Evolutionary conservation across 2,329 filamentous ascomycete genomes (phyloP), one percentile per base, ranked within the genome.

Genomic region (Penicillium sp.): DNA sequence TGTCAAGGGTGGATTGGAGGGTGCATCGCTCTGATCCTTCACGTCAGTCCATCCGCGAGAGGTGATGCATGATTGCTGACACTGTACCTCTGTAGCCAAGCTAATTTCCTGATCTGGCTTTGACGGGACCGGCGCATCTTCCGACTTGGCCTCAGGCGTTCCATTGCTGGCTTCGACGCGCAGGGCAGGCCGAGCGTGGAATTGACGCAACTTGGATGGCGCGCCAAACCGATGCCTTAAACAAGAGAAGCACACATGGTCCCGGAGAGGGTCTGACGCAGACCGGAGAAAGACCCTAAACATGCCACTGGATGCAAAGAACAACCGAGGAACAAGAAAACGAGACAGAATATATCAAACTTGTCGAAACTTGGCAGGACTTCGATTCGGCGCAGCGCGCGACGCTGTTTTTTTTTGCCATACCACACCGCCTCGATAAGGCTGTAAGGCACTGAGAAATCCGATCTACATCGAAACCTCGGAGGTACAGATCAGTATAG

Each of bases 161-260:
- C 32, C 44, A 29, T 47, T 46, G 8, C 32, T 37, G 18, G 53
- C 39, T 35, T 58, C 37, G 31, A 40, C 39, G 33, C 55, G 60
- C 44, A 48, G 49, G 15, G 48, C 38, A 47, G 59, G 39, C 23
- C 60, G 56, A 42, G 46, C 57, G 47, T 65, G 62, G 32, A 66
- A 65, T 51, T 57, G 59, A 47, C 62, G 62, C 42, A 55, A 42
- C 38, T 53, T 59, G 47, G 48, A 42, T 40, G 55, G 60, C 55
- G 56, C 57, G 49, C 50, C 53, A 46, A 57, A 50, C 46, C 60
- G 53, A 49, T 52, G 58, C n/a, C 59, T 55, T 55, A 66, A 47
- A 57, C 68, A 71, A 46, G 65, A 66, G 32, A 63, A 49, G 55
- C 67, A 72, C 52, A 69, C 61, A 67, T 71, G 62, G 39, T 60